Evolutionary conservation across 1,284 basidiomycete genomes (phyloP).

Genomic region (Takashimella tepidaria): DNA sequence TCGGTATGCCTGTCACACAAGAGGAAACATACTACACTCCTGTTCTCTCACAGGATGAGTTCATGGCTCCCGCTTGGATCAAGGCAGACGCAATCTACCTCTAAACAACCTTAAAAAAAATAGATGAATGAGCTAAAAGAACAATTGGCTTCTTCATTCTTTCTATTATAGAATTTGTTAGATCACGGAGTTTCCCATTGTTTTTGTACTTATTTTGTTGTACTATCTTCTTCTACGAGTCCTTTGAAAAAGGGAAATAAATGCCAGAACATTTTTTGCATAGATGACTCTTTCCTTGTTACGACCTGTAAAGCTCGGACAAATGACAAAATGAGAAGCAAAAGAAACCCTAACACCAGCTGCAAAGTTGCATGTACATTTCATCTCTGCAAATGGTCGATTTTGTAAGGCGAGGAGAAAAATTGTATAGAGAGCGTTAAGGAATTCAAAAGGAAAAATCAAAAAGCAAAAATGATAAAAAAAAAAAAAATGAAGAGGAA

Average conservation of each 20-base stretch:
- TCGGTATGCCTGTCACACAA: slow-evolving; percentile 17
- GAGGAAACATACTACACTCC: slow-evolving; percentile 7
- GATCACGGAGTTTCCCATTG: background rate
- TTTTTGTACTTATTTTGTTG: background rate
- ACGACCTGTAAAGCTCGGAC: no score
- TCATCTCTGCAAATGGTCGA: no score
- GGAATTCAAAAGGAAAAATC: no score
- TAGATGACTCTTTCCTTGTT: no score
- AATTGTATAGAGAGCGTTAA: no score
- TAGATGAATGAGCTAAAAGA: background rate
- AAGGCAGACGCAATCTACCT: background rate
- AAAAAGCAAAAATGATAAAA: no score
- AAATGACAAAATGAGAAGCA: no score
- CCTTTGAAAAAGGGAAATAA: background rate
- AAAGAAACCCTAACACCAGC: no score
- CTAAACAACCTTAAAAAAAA: background rate
- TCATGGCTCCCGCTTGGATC: background rate
- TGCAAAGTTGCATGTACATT: no score
- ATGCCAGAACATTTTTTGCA: background rate
- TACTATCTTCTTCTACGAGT: background rate
- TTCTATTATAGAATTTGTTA: background rate
- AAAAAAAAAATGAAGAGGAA: background rate
- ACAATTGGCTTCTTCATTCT: background rate
- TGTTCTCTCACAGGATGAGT: background rate
- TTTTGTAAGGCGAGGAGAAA: no score